phyloP scores from a whole-genome alignment of 108 stramenopile species.

The Fragilaria radians region DNA sequence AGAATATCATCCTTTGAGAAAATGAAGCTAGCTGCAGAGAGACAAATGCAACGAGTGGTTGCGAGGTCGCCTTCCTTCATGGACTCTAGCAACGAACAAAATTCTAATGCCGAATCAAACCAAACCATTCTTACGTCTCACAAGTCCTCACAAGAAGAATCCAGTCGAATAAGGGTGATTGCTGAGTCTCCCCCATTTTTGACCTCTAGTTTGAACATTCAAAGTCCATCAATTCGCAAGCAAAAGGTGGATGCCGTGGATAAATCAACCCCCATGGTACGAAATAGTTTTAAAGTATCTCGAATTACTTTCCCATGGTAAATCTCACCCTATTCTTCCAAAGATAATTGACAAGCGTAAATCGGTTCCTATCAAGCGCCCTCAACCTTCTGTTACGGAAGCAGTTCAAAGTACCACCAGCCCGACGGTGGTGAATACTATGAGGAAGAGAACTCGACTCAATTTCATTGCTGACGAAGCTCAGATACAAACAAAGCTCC shows the following conservation, averaged over 20 bases:
- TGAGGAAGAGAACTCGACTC: slow-evolving; percentile 1
- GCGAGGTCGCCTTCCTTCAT: not conserved
- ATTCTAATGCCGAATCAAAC: not conserved
- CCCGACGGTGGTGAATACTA: not conserved
- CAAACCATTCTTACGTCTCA: slow-evolving; percentile 5
- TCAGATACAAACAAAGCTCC: not conserved
- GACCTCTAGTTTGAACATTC: not conserved
- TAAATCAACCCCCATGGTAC: not conserved
- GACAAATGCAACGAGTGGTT: slow-evolving; percentile 38
- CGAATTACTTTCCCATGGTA: not conserved
- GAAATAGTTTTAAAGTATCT: not conserved
- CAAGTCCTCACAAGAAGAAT: slow-evolving; percentile 1
- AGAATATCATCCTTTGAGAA: slow-evolving; percentile 17
- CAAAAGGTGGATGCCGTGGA: not conserved
- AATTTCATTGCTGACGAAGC: not conserved
- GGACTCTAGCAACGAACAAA: not conserved
- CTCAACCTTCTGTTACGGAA: slow-evolving; percentile 22
- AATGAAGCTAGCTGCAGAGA: slow-evolving; percentile 27
- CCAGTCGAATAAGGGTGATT: not conserved
- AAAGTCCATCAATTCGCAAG: not conserved
- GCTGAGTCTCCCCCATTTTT: not conserved
- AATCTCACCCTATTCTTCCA: not conserved
- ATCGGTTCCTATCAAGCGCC: slow-evolving; percentile 35
- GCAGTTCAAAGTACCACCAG: not conserved
- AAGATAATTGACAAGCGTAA: slow-evolving; percentile 34